Conservation (phyloP, 176 grass and related monocot species). For the Puya raimondii region DNA sequence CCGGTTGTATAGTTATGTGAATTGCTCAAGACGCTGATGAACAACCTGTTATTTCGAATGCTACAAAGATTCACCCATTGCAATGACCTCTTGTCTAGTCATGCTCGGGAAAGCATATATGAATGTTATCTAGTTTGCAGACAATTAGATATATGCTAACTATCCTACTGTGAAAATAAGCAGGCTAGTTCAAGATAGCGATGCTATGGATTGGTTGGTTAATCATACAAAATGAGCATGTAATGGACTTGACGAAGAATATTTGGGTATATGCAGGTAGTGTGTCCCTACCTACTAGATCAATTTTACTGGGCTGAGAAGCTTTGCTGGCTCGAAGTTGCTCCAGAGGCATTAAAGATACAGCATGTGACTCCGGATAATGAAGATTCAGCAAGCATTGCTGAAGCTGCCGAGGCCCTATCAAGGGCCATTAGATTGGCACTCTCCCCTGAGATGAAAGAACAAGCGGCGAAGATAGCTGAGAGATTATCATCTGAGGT, state of each 20-base stretch:
- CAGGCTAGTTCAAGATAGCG: too few species aligned
- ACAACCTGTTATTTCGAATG: not conserved
- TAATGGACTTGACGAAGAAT: not conserved
- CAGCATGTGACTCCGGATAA: slow-evolving; percentile 51
- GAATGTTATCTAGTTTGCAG: not conserved
- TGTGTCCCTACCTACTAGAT: slow-evolving; percentile 73
- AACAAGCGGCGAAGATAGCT: slow-evolving; percentile 45
- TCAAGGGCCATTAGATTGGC: slow-evolving; percentile 50
- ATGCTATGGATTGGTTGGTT: not conserved
- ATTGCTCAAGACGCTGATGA: not conserved
- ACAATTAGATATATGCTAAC: too few species aligned
- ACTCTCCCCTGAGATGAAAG: slow-evolving; percentile 39
- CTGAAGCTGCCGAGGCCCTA: slow-evolving; percentile 32
- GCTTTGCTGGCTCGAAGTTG: slow-evolving; percentile 61
- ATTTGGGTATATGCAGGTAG: slow-evolving; percentile 35
- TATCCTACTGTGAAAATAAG: not conserved
- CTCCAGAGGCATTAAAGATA: slow-evolving; percentile 44
- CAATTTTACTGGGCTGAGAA: slow-evolving; percentile 98
- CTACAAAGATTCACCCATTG: not conserved
- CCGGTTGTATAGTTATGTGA: not conserved
- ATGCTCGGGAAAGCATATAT: not conserved
- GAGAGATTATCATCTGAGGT: slow-evolving; percentile 65
- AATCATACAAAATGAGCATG: not conserved
- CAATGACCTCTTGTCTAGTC: not conserved
- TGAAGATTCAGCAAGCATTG: slow-evolving; percentile 23